Base-by-base conservation (phyloP, 2,329 filamentous ascomycete species). In the Aspergillus sp. region DNA sequence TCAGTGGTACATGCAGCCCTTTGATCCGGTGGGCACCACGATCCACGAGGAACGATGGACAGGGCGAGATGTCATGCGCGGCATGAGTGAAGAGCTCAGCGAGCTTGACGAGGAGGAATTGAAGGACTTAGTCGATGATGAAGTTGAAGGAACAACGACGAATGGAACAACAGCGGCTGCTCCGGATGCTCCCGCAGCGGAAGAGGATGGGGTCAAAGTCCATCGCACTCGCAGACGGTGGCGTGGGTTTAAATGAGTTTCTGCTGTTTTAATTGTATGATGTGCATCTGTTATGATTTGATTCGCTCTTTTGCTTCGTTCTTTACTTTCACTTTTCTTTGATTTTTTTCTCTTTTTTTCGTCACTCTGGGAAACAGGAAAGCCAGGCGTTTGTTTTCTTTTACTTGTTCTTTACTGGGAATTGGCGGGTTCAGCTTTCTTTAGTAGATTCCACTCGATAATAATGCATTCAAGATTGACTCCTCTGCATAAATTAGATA, bases 71-170 rank as follows among this genome's bases (percentile, higher is more conserved):
- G 81, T 86, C n/a, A 71, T 81, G 52, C 75, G 81, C 28, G 79
- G 76, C 10, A 82, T 91, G 66, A 94, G 88, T 57, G 90, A 95
- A 65, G 88, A 91, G 54, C 75, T 96, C 19, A 94, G 87, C 44
- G 91, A 96, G 60, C 82, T 96, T 62, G 90, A 95, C 56, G 90
- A 96, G 52, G 90, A 94, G 40, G 88, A 91, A 67, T 74, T 95
- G 45, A 83, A 87, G 57, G 88, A 85, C 30, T 71, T 89, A 33
- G 69, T 71, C 10, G 67, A 68, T 43, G 68, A 85, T 75, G 83
- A 71, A 42, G 52, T 57, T 37, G 61, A 52, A 39, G 50, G 26
- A 27, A 42, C 43, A 28, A 41, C 33, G 36, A 34, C 26, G 37
- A 45, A 33, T 32, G 41, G 42, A 41, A 52, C 51, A 49, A 55